Evolutionary conservation across 176 grass and related monocot genomes (phyloP), one percentile per base, ranked within the genome.

Genomic region (Musa beccarii): DNA sequence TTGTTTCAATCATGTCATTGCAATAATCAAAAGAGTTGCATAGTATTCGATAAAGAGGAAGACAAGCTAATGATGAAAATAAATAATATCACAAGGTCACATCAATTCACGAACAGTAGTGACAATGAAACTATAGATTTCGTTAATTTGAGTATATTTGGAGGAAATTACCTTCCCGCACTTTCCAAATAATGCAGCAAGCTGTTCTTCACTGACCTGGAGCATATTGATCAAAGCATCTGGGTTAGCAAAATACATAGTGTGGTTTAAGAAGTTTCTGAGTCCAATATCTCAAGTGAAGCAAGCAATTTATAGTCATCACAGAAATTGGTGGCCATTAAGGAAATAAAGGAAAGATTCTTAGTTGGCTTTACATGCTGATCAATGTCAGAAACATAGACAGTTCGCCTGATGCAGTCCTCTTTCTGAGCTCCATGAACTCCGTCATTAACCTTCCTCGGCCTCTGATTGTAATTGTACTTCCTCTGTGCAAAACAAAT

Each of bases 311-410:
- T 61, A 19, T n/a, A 20, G 17, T 57, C 17, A 61, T 61, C 6
- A 61, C 17, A 61, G 17, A 66, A 66, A 66, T 13, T 26, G 21
- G 11, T 66, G 16, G 51, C 49, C 16, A 22, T 23, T 53, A n/a
- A 2, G 15, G 49, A 72, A 28, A 72, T 9, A 51, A 51, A 16
- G 51, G 16, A 13, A 74, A 25, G 15, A 26, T 15, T 76, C 8
- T 66, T 68, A 28, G 16, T 20, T 49, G 54, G 22, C 51, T 64
- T 43, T 73, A 79, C 81, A 11, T 61, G 59, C 11, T 67, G 68
- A 71, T 74, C 82, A 51, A 84, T 63, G 66, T 84, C 75, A 23
- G 69, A 73, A 54, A 84, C 61, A 79, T 73, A 84, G 10, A 79
- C 51, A 14, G 82, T 84, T 63, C 59, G 63, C 49, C 29, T 84